Evolutionary conservation across 2,329 filamentous ascomycete genomes (phyloP), one percentile per base, ranked within the genome.

Genomic region (Dendrostoma leiphaemia): DNA sequence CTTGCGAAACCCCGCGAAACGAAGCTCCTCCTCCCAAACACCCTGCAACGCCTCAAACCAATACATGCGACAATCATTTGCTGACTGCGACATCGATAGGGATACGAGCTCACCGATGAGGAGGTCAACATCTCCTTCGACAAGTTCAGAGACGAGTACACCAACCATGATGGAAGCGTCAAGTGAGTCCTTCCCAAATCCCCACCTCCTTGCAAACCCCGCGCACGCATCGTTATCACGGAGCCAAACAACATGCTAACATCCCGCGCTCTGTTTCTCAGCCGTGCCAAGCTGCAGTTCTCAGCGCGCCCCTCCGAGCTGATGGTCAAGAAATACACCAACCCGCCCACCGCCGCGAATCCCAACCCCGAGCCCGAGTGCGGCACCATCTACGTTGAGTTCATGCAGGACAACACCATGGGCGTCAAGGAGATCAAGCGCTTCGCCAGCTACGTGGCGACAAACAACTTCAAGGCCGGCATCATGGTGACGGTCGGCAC

Each of bases 371-470:
- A 78, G 48, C 79, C 88, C 51, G 86, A 90, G 65, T 89, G 91
- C 70, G 94, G 94, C 67, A 89, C 85, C 52, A 88, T 99, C 76
- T 96, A 90, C 82, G 83, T 97, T 65, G 91, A 97, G 74, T 99
- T 99, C 79, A 88, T 90, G 56, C 70, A 71, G 61, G 90, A 95
- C 62, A 76, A 85, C 60, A 83, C 81, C 53, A 87, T 97, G 57
- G 94, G 94, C 63, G 90, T 96, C 67, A 91, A 91, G 74, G 90
- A 96, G 71, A 89, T 97, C 73, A 91, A 93, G 71, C 79, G 82
- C 54, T 99, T 97, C 72, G 91, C 91, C 63, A 86, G 91, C 67
- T 84, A 90, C 72, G 86, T 95, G 67, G 81, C 85, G 64, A 79
- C 85, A 61, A 85, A 91, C 72, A 86, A 89, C 75, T 93, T 89